Base-by-base conservation (phyloP, 2,329 filamentous ascomycete genomes). In the Chaetomiaceae sp. region DNA sequence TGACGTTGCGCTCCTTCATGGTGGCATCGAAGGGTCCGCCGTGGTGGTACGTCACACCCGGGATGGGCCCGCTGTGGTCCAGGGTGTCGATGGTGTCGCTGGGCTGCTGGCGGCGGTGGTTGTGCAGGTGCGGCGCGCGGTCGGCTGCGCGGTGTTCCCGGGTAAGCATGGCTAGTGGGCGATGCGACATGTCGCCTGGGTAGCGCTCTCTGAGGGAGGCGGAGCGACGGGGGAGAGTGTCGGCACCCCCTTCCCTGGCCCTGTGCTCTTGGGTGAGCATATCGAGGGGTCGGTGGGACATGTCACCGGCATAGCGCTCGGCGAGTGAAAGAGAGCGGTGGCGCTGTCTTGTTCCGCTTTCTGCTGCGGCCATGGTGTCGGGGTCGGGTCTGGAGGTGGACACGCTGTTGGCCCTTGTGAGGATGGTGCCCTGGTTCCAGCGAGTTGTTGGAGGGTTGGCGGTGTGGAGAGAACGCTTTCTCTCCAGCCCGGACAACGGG, bases 11-110 rank as follows among this genome's bases (percentile, higher is more conserved):
- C 12, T 87, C 82, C 1, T 86, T 75, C 48, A 89, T 77, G 2
- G 89, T 87, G 9, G 91, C 89, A 67, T 97, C 92, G 63, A 88
- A 97, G 0, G 92, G 92, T 0, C 92, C 91, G 59, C 87, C 89
- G 64, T 97, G 92, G 69, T 96, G 92, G 69, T 95, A 96, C 2
- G 78, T 72, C 17, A 78, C 78, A 47, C 81, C 80, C 37, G 78
- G 69, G n/a, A 80, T 69, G 3, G 60, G 60, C 5, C 58, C 62
- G 3, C 79, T 74, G 49, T 75, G 77, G 66, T 96, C 92, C 1
- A 97, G 81, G 5, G 76, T 74, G 68, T 96, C 92, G 64, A 97
- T 94, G 8, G 78, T 76, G 68, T 97, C 91, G 1, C 89, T 80
- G 23, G 84, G 81, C 15, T 86, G 77, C 63, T 84, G 75, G 64